Evolutionary conservation across 495 filamentous ascomycete genomes (phyloP), one percentile per base, ranked within the genome.

Genomic region (Lepidopterella palustris): DNA sequence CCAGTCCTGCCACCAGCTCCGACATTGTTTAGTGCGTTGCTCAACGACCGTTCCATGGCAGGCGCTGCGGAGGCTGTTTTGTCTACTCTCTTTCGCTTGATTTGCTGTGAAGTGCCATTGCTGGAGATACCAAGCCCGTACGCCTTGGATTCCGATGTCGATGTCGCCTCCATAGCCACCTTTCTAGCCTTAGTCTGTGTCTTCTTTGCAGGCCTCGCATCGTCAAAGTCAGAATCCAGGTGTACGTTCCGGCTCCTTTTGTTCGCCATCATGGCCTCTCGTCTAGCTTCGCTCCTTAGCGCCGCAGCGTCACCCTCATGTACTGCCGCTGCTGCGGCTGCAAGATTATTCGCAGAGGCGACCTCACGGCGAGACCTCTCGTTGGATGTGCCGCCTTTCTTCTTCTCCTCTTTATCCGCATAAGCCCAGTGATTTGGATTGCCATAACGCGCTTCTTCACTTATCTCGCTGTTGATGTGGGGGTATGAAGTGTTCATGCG

Each of bases 351-450:
- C 21, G 80, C 80, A 24, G 85, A 80, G 2, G 86, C 87, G 24
- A 83, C 87, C 60, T 95, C 91, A 50, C 92, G 82, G 49, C 89
- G 82, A 21, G 85, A 84, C 21, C 86, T 79, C 66, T 92, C 88
- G 4, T 81, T 82, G 28, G 80, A 77, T 48, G 76, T 72, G 4
- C 77, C 72, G 28, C 77, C 81, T 60, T 83, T 79, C 66, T 87
- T 87, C 21, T 82, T 76, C 24, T 77, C 68, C 65, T 84, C 81
- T 55, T 95, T 92, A 62, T 96, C 92, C 8, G 64, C 64, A 74
- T 97, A 97, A 53, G 93, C 93, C 93, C 93, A 99, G 70, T 99
- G 93, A 53, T 83, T 89, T 52, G 85, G 80, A 71, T 90, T 97
- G 27, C 93, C 93, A 69, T 89, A 83, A 68, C 95, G 87, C 54